Base-by-base conservation (phyloP, 345 rosid genomes). In the Viola odorata region DNA sequence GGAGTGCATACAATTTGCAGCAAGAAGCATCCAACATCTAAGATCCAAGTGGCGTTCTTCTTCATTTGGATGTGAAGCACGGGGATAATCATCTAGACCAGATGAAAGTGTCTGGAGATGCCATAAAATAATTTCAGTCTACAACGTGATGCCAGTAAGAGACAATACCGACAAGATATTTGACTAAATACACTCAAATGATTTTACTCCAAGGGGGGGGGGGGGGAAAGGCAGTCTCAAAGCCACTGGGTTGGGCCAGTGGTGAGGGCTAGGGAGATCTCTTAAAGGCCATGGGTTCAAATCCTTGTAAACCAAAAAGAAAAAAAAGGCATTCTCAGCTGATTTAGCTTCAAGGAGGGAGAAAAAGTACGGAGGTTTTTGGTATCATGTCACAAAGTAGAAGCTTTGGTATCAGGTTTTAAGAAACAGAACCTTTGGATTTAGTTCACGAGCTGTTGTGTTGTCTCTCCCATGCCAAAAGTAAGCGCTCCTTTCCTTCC, bases 21-120 rank as follows among this genome's bases (percentile, higher is more conserved):
- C 96, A 61, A 92, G 96, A 74, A 82, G 85, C 91, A 92, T 89
- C 96, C 98, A 92, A 61, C 96, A 87, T 77, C 97, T 85, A 57
- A 92, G 97, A 78, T 92, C 96, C 69, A 89, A 65, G 75, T 92
- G 98, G 36, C 81, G 90, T 72, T 92, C 98, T 56, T 92, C 91
- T 41, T 76, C 89, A 70, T 55, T 85, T 45, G 98, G 98, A 56
- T 89, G 98, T 62, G 96, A 92, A 62, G 98, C 96, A 61, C 94
- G 94, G 3, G 98, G 98, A 77, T 85, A 87, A 77, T 92, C 96
- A 69, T 92, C 98, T 38, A 92, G 67, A 47, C 98, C 96, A 64
- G 98, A 92, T 37, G 91, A 80, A 16, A 87, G 76, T 32, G 91
- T 67, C 95, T 87, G 71, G 45, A 63, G 45, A 63, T 12, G 57